Evolutionary conservation across 257 asterid species (phyloP).

Genomic region (Plantago major): DNA sequence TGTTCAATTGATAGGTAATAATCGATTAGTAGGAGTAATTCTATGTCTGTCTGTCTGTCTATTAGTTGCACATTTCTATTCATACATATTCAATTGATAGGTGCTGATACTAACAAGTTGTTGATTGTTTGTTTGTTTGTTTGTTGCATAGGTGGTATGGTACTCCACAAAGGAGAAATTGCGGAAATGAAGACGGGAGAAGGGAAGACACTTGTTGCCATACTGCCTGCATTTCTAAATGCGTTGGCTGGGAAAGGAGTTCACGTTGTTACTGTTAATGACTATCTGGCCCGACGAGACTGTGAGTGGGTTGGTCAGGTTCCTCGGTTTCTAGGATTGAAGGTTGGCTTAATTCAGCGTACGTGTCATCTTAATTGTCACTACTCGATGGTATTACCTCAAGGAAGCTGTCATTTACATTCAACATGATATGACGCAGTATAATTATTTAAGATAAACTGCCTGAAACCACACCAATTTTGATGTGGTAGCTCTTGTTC

Average conservation of each 20-base stretch:
- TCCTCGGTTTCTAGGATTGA: slow-evolving; percentile 94
- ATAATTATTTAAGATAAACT: no score
- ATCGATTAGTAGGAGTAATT: background rate
- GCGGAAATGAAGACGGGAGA: slow-evolving; percentile 99
- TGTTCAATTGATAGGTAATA: slow-evolving; percentile 81
- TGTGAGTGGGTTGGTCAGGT: slow-evolving; percentile 99
- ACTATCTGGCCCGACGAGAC: slow-evolving; percentile 93
- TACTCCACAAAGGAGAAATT: slow-evolving; percentile 96
- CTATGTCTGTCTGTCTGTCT: no score
- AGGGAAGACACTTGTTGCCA: slow-evolving; percentile 97
- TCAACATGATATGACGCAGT: no score
- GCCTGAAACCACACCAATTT: no score
- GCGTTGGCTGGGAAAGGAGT: slow-evolving; percentile 95
- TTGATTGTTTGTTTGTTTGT: no score
- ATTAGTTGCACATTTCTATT: background rate
- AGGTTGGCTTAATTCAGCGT: slow-evolving; percentile 99
- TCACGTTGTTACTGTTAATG: slow-evolving; percentile 90
- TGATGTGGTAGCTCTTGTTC: no score
- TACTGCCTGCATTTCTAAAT: slow-evolving; percentile 88
- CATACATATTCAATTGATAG: no score
- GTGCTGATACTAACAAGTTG: no score
- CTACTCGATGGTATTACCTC: background rate
- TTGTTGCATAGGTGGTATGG: slow-evolving; percentile 72
- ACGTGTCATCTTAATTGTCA: slow-evolving; percentile 26
- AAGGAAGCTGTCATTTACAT: no score